Evolutionary conservation across 2,329 filamentous ascomycete species (phyloP).

Genomic region (Rosellinia necatrix): DNA sequence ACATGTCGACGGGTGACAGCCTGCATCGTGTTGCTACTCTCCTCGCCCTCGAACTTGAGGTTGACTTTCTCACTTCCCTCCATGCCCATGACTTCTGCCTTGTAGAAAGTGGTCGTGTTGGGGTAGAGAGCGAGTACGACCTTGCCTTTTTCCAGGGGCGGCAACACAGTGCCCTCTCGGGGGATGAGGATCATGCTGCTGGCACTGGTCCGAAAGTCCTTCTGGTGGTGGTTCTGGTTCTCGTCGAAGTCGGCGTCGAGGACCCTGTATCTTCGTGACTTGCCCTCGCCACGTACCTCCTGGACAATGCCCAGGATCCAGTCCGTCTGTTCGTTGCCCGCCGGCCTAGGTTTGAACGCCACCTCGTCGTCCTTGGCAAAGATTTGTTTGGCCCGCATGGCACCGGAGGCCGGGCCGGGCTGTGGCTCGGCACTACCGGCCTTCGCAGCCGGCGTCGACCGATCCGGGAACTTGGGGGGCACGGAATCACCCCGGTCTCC

Average conservation of each 20-base stretch:
- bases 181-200: slow-evolving; percentile 80
- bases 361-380: slow-evolving; percentile 68
- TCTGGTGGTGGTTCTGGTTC: slow-evolving; percentile 65
- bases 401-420: slow-evolving; percentile 40
- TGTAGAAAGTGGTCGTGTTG: slow-evolving; percentile 84
- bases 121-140: slow-evolving; percentile 80
- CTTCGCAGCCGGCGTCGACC: slow-evolving; percentile 41
- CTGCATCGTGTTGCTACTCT: slow-evolving; percentile 73
- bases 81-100: slow-evolving; percentile 78
- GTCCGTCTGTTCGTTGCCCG: slow-evolving; percentile 56
- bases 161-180: slow-evolving; percentile 55
- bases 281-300: slow-evolving; percentile 74
- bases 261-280: slow-evolving; percentile 77
- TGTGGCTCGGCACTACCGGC: slow-evolving; percentile 58
- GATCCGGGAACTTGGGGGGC: slow-evolving; percentile 55
- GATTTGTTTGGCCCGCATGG: slow-evolving; percentile 56
- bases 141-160: slow-evolving; percentile 69
- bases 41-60: slow-evolving; percentile 80
- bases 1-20: slow-evolving; percentile 78
- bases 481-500: slow-evolving; percentile 55
- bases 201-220: slow-evolving; percentile 72
- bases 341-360: slow-evolving; percentile 65
- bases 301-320: slow-evolving; percentile 82
- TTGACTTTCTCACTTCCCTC: slow-evolving; percentile 60
- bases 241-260: slow-evolving; percentile 79